These are phyloP conservation scores for Globisporangium lucens DNA, from an alignment of 352 stramenopile species.

Conservation along the genomic window DNA sequence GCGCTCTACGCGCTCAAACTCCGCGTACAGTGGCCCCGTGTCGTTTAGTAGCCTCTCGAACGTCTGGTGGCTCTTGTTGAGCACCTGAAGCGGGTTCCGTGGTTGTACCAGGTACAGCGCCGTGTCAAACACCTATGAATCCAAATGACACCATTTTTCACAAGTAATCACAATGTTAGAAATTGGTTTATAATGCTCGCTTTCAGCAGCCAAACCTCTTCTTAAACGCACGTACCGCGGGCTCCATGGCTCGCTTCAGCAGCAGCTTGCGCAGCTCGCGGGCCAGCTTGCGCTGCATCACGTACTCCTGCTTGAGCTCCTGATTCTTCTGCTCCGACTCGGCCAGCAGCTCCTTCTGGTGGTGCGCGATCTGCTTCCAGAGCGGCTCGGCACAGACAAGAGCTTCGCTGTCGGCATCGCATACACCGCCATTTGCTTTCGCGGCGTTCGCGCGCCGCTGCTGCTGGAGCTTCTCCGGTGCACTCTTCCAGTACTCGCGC, in stretches of 20 bases:
- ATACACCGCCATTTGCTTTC: no score
- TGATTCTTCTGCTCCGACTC: conserved; percentile 2
- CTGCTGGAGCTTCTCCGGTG: not conserved
- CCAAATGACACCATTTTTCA: not conserved
- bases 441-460: not conserved
- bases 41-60: not conserved
- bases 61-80: not conserved
- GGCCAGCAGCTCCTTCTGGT: not conserved
- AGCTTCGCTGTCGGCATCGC: not conserved
- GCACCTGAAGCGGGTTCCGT: not conserved
- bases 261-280: conserved; percentile 9
- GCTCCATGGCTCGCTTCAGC: conserved; percentile 6
- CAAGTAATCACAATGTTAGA: not conserved
- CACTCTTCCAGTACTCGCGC: conserved; percentile 4
- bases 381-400: not conserved
- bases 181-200: not conserved
- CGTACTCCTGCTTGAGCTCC: not conserved
- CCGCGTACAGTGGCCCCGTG: not conserved
- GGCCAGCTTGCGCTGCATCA: not conserved
- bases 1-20: not conserved
- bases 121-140: not conserved
- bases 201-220: not conserved
- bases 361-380: not conserved
- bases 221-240: not conserved
- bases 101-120: not conserved